Percentiles rank a stretch among this genome's conserved stretches.
phyloP scores from a whole-genome alignment of 192 early-diverging fungal genomes.

The Coemansia sp. region DNA sequence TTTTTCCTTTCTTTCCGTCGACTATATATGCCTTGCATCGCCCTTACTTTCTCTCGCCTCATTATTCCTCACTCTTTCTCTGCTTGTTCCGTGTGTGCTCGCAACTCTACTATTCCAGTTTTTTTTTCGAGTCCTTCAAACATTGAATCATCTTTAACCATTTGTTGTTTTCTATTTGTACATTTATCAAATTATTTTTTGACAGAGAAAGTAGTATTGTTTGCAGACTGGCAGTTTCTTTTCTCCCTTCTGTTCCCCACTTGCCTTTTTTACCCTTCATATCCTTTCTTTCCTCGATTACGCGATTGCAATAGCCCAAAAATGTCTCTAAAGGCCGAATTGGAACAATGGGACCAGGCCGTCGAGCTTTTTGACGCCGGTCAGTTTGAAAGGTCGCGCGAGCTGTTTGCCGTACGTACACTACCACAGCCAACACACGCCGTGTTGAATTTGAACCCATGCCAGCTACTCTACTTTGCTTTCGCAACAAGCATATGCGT shows the following conservation, averaged over 20 bases:
- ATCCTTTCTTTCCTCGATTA: slow-evolving; percentile 4
- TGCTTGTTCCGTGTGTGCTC: too few species aligned
- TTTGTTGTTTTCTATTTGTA: not conserved
- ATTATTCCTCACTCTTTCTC: too few species aligned
- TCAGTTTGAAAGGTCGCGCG: slow-evolving; percentile 64
- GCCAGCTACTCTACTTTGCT: too few species aligned
- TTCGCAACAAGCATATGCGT: not conserved
- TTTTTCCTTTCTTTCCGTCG: too few species aligned
- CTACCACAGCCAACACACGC: not conserved
- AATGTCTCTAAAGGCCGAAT: slow-evolving; percentile 58
- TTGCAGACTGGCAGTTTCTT: not conserved
- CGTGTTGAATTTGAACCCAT: not conserved
- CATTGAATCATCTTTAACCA: not conserved
- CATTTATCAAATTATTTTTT: not conserved
- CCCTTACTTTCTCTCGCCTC: too few species aligned
- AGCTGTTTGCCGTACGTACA: slow-evolving; percentile 63
- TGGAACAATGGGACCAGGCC: slow-evolving; percentile 80
- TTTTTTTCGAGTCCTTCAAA: not conserved
- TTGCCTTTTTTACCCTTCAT: slow-evolving; percentile 15
- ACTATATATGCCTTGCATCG: too few species aligned
- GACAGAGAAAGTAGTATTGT: not conserved
- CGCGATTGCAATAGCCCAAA: not conserved
- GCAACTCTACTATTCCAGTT: too few species aligned
- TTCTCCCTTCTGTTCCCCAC: not conserved
- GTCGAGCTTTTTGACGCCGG: slow-evolving; percentile 70